Conservation (phyloP, 2,329 filamentous ascomycete species). For the Gaeumannomyces sp. region DNA sequence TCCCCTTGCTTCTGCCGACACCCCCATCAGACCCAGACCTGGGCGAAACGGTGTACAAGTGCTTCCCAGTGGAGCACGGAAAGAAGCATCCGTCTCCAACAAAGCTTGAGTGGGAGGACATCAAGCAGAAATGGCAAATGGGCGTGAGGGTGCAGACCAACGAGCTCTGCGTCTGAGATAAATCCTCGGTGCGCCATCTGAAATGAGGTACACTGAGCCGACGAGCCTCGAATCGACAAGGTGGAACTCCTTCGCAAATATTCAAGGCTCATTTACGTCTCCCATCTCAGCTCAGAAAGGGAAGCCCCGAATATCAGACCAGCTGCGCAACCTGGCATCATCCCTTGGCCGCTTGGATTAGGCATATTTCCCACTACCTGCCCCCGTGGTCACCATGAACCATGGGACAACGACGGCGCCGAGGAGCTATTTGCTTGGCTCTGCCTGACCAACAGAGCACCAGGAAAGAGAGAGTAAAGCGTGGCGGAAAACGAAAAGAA, state of each 20-base stretch:
- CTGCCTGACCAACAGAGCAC: background rate
- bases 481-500: background rate
- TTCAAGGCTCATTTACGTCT: background rate
- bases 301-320: too few species aligned
- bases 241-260: background rate
- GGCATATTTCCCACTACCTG: background rate
- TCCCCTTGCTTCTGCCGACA: background rate
- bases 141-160: background rate
- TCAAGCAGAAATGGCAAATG: constrained; percentile 3
- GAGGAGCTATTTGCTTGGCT: background rate
- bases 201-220: background rate
- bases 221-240: background rate
- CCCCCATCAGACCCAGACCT: background rate
- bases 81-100: constrained; percentile 9
- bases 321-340: background rate
- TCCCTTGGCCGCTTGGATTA: background rate
- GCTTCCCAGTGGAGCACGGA: background rate
- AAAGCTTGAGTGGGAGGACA: constrained; percentile 5
- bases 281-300: too few species aligned
- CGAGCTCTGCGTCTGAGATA: background rate
- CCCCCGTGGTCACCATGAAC: background rate
- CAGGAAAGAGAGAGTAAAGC: too few species aligned
- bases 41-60: background rate
- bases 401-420: background rate
- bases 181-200: background rate